Evolutionary conservation across 2,329 filamentous ascomycete genomes (phyloP), one percentile per base, ranked within the genome.

Genomic region (Lizonia empirigonia): DNA sequence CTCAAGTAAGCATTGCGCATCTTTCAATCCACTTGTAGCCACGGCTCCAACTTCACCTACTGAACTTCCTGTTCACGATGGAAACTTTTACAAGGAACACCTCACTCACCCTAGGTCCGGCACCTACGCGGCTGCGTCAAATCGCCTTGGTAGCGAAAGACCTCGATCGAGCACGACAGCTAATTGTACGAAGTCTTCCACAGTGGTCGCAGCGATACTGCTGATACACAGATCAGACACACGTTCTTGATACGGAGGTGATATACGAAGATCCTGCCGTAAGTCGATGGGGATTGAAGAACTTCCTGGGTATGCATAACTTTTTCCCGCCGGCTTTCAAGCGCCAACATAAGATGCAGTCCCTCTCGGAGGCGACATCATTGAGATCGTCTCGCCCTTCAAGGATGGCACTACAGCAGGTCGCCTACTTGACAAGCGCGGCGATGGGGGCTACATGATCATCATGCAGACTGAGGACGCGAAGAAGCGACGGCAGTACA

Each of bases 391-490:
- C 32, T 70, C 76, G 1, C 76, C 77, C 2, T 65, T 70, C 45
- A 61, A 64, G 29, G 42, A 62, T 1, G 59, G 66, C n/a, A 77
- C 76, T 0, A 74, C 76, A 0, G 77, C 74, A 1, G 72, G 74
- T 7, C 64, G 76, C 24, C 57, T 77, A 4, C 72, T 78, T 13
- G 45, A 69, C 1, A 78, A 76, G 58, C 68, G 71, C 23, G 74
- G 75, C 8, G 73, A 78, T 46, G 75, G 76, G 7, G 77, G 77
- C 4, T 79, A 78, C 57, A 79, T 79, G 76, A 71, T 78, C 47
- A 78, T 78, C 42, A 78, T 79, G 76, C 76, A 79, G 55, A 78
- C 72, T 2, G 56, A 63, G 8, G 71, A 77, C 40, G 77, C 77
- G 6, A 58, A 53, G 16, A 63, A 64, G 37, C 67, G 73, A 18